Evolutionary conservation across 176 grass and related monocot genomes (phyloP).

Genomic region (Ensete ventricosum): DNA sequence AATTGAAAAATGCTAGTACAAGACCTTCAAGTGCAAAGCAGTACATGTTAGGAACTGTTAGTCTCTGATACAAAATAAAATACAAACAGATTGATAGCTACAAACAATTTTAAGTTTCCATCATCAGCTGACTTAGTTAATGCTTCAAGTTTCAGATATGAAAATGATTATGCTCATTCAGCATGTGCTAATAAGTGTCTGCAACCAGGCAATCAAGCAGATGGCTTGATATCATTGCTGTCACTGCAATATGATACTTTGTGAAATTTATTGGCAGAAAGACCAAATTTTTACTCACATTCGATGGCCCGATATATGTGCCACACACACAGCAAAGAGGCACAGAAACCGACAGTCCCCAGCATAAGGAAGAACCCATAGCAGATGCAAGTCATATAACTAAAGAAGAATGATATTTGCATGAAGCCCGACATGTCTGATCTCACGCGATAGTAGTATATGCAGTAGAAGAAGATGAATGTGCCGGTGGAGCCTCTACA

Average conservation of each 20-base stretch:
- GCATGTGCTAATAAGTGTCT: not conserved
- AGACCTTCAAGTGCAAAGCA: not conserved
- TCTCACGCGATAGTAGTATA: slow-evolving; percentile 1
- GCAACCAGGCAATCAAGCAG: not conserved
- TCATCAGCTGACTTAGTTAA: not conserved
- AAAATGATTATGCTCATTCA: not conserved
- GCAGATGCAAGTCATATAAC: slow-evolving; percentile 4
- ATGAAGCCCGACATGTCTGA: slow-evolving; percentile 17
- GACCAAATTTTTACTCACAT: not conserved
- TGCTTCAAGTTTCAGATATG: not conserved
- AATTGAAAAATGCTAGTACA: no score
- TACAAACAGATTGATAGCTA: not conserved
- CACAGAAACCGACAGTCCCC: not conserved
- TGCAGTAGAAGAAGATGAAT: slow-evolving; percentile 18
- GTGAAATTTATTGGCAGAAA: not conserved
- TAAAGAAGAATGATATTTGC: slow-evolving; percentile 7
- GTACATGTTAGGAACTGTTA: not conserved
- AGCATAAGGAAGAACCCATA: slow-evolving; percentile 13
- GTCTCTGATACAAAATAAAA: not conserved
- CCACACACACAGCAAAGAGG: not conserved
- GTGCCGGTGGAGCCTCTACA: not conserved
- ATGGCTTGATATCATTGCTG: not conserved
- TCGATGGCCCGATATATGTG: not conserved
- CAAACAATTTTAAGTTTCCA: not conserved
- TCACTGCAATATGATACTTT: not conserved